phyloP scores from a whole-genome alignment of 306 rosid genomes.

The Malus sylvestris region DNA sequence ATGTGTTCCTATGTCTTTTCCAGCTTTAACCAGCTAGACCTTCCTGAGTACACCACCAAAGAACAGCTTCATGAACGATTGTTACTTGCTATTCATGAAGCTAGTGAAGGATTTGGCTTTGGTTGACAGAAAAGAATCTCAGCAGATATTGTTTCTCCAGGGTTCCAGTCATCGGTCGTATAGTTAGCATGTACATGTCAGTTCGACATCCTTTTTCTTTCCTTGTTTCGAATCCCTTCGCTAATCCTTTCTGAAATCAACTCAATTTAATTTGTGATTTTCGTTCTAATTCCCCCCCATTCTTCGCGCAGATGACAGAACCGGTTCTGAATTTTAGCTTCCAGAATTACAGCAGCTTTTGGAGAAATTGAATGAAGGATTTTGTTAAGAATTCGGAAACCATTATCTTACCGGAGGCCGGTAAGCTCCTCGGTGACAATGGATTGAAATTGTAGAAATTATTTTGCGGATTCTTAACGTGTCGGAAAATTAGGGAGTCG shows the following conservation, averaged over 20 bases:
- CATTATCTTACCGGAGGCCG: not conserved
- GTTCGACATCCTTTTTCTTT: slow-evolving; percentile 19
- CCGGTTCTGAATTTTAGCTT: not conserved
- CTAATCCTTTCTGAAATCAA: not conserved
- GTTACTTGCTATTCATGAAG: slow-evolving; percentile 96
- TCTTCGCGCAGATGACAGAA: slow-evolving; percentile 1
- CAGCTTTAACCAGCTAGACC: slow-evolving; percentile 98
- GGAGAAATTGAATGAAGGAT: not conserved
- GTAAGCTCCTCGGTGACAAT: slow-evolving; percentile 11
- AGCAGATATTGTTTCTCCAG: slow-evolving; percentile 24
- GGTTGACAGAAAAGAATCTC: slow-evolving; percentile 36
- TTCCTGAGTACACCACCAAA: slow-evolving; percentile 89
- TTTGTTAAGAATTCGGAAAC: not conserved
- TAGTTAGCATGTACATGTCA: slow-evolving; percentile 50
- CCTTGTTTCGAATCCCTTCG: not conserved
- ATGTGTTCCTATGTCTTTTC: slow-evolving; percentile 10
- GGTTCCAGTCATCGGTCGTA: slow-evolving; percentile 27
- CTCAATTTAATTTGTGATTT: not conserved
- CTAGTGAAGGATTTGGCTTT: slow-evolving; percentile 96
- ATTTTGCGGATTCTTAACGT: slow-evolving; percentile 33
- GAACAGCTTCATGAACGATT: slow-evolving; percentile 94
- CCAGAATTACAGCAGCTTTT: not conserved
- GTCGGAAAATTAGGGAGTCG: slow-evolving; percentile 30
- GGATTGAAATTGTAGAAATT: slow-evolving; percentile 36
- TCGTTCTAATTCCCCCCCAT: not conserved